phyloP scores from a whole-genome alignment of 139 green algal genomes.

The Volvox reticuliferus region DNA sequence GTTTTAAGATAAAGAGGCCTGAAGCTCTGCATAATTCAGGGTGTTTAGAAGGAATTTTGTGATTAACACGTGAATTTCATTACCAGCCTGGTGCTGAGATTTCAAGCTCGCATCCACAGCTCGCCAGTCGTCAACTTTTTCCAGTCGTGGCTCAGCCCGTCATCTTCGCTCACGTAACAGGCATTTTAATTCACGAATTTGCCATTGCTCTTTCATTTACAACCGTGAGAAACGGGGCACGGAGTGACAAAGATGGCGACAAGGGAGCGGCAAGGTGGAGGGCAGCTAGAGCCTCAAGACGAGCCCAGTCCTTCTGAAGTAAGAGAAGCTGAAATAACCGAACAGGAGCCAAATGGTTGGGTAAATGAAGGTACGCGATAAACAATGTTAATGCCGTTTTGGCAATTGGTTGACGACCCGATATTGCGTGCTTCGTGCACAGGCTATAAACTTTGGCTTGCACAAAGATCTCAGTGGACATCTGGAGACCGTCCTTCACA shows the following conservation, averaged over 20 bases:
- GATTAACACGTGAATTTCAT: too few species aligned
- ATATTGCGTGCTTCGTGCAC: neutral
- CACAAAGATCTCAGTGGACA: conserved; percentile 13
- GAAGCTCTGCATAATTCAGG: too few species aligned
- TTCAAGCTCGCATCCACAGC: neutral
- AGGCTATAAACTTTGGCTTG: neutral
- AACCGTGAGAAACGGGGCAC: conserved; percentile 18
- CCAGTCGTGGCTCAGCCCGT: neutral
- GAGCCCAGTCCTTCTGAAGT: neutral
- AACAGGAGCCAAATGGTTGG: neutral
- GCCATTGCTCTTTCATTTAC: neutral
- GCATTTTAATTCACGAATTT: neutral
- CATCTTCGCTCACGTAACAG: neutral
- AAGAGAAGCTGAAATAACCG: neutral
- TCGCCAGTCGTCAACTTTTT: neutral
- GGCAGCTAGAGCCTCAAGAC: neutral
- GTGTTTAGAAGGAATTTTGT: too few species aligned
- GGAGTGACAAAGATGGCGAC: conserved; percentile 1
- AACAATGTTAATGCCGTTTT: neutral
- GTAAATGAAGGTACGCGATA: conserved; percentile 27
- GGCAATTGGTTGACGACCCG: neutral
- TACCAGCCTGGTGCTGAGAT: too few species aligned
- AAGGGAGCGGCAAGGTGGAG: neutral
- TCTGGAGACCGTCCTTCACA: neutral
- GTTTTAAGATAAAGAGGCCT: too few species aligned